Base-by-base conservation (phyloP, 805 yeast species). In the Saccharomycopsis malanga region DNA sequence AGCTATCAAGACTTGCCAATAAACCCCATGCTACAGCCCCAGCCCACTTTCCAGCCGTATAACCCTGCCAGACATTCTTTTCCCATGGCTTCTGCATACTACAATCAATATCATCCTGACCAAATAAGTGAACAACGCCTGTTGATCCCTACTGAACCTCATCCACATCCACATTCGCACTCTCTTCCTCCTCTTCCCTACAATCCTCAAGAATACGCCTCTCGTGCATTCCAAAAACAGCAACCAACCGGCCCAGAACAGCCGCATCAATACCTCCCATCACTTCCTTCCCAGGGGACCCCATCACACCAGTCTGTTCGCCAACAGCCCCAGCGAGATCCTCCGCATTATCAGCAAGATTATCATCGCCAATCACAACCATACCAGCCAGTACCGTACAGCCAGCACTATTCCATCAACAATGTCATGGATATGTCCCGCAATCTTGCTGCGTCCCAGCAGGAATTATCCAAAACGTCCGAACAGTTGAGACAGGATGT, bases 401-500 rank as follows among this genome's bases (percentile, higher is more conserved):
- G 44, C 23, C 39, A 27, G 30, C 54, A 36, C 30, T 9, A 27
- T 27, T 27, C 30, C 30, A 9, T 27, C 10, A 27, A 25, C 6
- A 18, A 29, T 7, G 45, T 20, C 6, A n/a, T 20, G 9, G 36
- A 32, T n/a, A 21, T 42, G 9, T 42, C 45, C 10, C 38, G 24
- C 24, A 17, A 42, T 18, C 14, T 42, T 18, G 12, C 2, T 17
- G 12, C 27, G 10, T 17, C 29, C 17, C 48, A 45, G 17, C 22
- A 12, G 2, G 17, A 14, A 9, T 21, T 45, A 9, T 22, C 38
- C 18, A 14, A 10, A 18, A 29, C 29, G 4, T 18, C 42, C 4
- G 32, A 20, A 2, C 10, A 32, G 7, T 39, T 45, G 7, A 7
- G 27, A 9, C 15, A 52, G 30, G 54, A 55, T n/a, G 41, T 58